Percentiles rank a stretch among this genome's conserved stretches.
Evolutionary conservation across 441 rosid genomes (phyloP).

Genomic region (Pelargonium cotyledonis): DNA sequence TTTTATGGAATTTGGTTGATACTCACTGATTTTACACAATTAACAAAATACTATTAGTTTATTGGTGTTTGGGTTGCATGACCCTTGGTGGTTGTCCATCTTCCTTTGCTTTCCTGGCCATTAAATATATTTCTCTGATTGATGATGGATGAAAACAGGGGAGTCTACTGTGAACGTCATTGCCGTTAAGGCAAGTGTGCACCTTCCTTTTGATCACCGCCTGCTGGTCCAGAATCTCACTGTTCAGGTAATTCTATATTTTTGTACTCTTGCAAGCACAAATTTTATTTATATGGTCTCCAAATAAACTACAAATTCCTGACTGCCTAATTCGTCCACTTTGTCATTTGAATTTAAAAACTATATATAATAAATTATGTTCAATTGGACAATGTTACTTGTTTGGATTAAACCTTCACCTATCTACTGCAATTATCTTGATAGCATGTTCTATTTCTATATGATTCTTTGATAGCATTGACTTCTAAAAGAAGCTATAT

Average conservation of each 20-base stretch:
- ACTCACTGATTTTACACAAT: background rate
- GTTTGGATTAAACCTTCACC: too few species aligned
- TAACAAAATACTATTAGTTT: background rate
- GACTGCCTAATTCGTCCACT: background rate
- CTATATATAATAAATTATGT: too few species aligned
- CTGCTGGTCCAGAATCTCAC: slow-evolving; percentile 87
- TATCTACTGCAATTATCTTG: too few species aligned
- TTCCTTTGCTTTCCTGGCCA: slow-evolving; percentile 2
- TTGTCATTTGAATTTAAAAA: background rate
- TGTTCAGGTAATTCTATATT: slow-evolving; percentile 45
- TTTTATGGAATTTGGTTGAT: background rate
- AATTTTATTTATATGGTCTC: background rate
- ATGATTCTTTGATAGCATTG: background rate
- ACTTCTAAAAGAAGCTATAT: background rate
- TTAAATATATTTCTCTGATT: slow-evolving; percentile 8
- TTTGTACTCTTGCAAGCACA: background rate
- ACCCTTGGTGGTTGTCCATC: background rate
- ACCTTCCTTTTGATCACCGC: slow-evolving; percentile 76
- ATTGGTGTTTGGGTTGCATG: background rate
- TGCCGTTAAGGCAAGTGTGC: slow-evolving; percentile 83
- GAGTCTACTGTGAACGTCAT: slow-evolving; percentile 53
- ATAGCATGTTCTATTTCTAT: too few species aligned
- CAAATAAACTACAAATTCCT: slow-evolving; percentile 5
- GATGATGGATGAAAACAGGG: slow-evolving; percentile 37
- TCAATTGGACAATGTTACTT: too few species aligned